Evolutionary conservation across 31 red algal species (phyloP).

Genomic region (Porphyra umbilicalis): DNA sequence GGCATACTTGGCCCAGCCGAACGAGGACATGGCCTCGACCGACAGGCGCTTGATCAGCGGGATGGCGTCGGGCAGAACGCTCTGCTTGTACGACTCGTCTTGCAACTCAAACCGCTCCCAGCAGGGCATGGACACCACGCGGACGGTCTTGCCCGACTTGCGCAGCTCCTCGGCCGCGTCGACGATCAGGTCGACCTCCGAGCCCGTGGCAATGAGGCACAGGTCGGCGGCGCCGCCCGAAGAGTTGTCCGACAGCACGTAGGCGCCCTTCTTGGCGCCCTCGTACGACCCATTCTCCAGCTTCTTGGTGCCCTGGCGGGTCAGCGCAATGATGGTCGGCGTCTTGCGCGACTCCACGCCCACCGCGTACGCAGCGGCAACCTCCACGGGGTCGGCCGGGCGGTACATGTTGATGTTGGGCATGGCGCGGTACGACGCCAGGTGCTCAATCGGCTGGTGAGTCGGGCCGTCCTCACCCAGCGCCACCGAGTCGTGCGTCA

Average conservation of each 20-base stretch:
- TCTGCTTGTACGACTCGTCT: conserved; percentile 60
- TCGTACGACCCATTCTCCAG: conserved; percentile 48
- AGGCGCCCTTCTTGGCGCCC: conserved; percentile 63
- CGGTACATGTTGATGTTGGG: conserved; percentile 73
- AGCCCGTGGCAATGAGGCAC: conserved; percentile 88
- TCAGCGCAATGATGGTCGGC: conserved; percentile 58
- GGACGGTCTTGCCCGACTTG: conserved; percentile 39
- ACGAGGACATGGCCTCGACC: conserved; percentile 62
- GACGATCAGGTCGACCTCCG: conserved; percentile 64
- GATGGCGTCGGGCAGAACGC: conserved; percentile 62
- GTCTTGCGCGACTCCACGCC: conserved; percentile 30
- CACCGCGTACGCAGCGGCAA: conserved; percentile 61
- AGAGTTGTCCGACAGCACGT: conserved; percentile 53
- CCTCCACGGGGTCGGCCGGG: conserved; percentile 83
- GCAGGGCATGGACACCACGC: conserved; percentile 95
- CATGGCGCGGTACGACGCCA: conserved; percentile 80
- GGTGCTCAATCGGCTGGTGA: conserved; percentile 97
- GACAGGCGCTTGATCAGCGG: conserved; percentile 42
- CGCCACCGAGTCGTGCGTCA: conserved; percentile 91
- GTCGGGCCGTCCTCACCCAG: conserved; percentile 99
- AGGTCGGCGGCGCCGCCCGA: conserved; percentile 33
- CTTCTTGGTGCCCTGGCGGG: conserved; percentile 74
- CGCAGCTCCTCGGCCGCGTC: conserved; percentile 68
- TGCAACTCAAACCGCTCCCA: conserved; percentile 85
- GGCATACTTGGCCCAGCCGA: conserved; percentile 79